A percentile compares a stretch with the other conserved stretches of the same genome.
phyloP scores from a whole-genome alignment of 371 early-diverging fungal genomes.

The Apophysomyces elegans region DNA sequence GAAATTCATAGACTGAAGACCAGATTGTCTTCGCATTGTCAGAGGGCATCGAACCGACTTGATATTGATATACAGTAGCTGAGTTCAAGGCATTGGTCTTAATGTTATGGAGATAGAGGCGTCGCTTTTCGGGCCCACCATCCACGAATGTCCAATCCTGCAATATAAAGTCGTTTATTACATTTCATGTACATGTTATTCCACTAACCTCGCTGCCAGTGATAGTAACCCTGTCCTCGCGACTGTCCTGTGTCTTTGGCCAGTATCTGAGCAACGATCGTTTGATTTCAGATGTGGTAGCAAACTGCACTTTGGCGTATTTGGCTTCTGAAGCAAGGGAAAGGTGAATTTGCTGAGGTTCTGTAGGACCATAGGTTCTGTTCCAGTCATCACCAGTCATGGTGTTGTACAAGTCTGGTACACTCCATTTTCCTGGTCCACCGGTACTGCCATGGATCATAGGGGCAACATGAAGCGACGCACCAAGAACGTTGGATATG shows the following conservation, averaged over 20 bases:
- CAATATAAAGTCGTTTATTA: neutral
- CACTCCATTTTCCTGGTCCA: constrained; percentile 24
- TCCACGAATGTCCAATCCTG: constrained; percentile 37
- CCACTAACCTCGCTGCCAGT: constrained; percentile 6
- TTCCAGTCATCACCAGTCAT: constrained; percentile 31
- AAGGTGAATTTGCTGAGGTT: constrained; percentile 50
- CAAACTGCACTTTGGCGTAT: constrained; percentile 45
- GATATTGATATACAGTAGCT: constrained; percentile 33
- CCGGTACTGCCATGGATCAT: constrained; percentile 15
- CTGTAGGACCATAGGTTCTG: constrained; percentile 33
- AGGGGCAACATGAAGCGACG: no score
- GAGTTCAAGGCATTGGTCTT: constrained; percentile 23
- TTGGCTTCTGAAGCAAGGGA: constrained; percentile 38
- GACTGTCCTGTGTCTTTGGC: constrained; percentile 27
- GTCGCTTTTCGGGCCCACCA: constrained; percentile 26
- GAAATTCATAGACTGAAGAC: constrained; percentile 42
- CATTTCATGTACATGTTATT: constrained; percentile 13
- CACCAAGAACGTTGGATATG: no score
- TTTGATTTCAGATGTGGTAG: constrained; percentile 29
- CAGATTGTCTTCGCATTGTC: constrained; percentile 19
- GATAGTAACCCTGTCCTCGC: neutral
- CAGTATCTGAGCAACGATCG: constrained; percentile 40
- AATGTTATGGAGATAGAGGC: constrained; percentile 28
- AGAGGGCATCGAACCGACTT: constrained; percentile 29
- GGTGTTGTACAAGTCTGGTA: constrained; percentile 31